These are phyloP conservation scores for Phyllosticta paracitricarpa DNA, from an alignment of 2,329 filamentous ascomycete species.

Conservation along the genomic window DNA sequence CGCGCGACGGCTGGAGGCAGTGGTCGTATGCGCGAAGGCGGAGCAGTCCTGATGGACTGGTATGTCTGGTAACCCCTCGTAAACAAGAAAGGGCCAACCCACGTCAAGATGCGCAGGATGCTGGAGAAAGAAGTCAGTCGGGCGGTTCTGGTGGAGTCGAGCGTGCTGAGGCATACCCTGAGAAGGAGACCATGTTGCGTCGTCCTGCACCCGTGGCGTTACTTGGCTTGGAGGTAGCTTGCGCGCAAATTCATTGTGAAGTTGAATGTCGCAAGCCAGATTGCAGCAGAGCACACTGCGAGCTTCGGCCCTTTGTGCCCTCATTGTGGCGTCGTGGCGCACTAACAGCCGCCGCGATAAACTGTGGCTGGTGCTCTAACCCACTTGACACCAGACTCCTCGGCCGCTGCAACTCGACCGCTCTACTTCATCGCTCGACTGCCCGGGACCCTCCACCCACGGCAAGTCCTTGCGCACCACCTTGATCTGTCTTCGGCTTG, in stretches of 20 bases:
- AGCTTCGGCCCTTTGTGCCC: not conserved
- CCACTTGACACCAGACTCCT: not conserved
- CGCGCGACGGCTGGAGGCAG: slow-evolving; percentile 45
- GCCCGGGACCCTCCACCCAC: not conserved
- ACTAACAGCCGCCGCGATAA: not conserved
- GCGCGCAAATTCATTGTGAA: not conserved
- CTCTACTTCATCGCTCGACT: not conserved
- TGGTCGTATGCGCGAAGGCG: slow-evolving; percentile 44
- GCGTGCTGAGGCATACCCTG: not conserved
- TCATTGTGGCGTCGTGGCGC: not conserved
- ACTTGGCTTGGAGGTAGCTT: not conserved
- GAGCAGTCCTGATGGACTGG: slow-evolving; percentile 40
- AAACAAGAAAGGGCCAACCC: slow-evolving; percentile 61
- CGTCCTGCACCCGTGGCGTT: not conserved
- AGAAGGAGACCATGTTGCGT: not conserved
- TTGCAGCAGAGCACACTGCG: not conserved
- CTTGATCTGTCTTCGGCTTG: not conserved
- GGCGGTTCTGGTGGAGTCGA: not conserved
- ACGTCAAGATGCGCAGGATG: slow-evolving; percentile 31
- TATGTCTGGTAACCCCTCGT: slow-evolving; percentile 58
- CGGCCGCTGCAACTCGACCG: not conserved
- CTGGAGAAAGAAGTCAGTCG: not conserved
- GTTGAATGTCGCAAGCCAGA: not conserved
- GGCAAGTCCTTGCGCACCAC: not conserved
- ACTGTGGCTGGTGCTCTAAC: not conserved